These are phyloP conservation scores for Cucumis hystrix DNA, from an alignment of 306 rosid species.

Conservation along the genomic window DNA sequence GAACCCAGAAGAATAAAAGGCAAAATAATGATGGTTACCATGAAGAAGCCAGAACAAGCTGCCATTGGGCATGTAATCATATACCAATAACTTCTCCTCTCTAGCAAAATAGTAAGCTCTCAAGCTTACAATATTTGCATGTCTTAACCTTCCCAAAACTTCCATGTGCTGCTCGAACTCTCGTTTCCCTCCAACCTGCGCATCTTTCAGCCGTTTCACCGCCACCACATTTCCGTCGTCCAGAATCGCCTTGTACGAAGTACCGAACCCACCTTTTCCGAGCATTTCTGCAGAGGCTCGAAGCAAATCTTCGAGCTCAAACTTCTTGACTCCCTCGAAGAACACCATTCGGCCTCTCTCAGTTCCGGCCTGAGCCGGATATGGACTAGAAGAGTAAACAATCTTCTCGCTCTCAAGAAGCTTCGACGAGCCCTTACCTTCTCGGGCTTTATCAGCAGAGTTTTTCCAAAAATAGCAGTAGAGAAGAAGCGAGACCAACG, in stretches of 20 bases:
- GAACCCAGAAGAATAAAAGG: not conserved
- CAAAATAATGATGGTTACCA: constrained; percentile 25
- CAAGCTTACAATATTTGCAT: constrained; percentile 39
- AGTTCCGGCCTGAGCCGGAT: constrained; percentile 41
- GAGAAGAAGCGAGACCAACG: constrained; percentile 43
- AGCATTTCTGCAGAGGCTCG: constrained; percentile 87
- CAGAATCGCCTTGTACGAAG: constrained; percentile 72
- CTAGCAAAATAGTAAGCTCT: constrained; percentile 69
- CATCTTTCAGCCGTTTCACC: constrained; percentile 72
- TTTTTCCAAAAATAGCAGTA: constrained; percentile 59
- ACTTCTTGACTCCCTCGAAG: constrained; percentile 58
- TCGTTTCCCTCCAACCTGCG: constrained; percentile 47
- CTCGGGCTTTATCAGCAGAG: constrained; percentile 22
- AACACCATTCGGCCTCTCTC: constrained; percentile 67
- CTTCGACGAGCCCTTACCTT: constrained; percentile 39
- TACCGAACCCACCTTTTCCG: constrained; percentile 80
- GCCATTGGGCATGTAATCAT: constrained; percentile 68
- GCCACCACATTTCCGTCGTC: constrained; percentile 79
- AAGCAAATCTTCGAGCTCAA: constrained; percentile 70
- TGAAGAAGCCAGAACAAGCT: constrained; percentile 85
- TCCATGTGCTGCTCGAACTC: constrained; percentile 79
- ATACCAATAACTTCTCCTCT: constrained; percentile 71
- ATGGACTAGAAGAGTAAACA: constrained; percentile 76
- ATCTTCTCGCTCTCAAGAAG: constrained; percentile 55
- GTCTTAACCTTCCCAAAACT: constrained; percentile 42